Evolutionary conservation across 108 stramenopile genomes (phyloP), one percentile per base, ranked within the genome.

Genomic region (Cyclotella atomus): DNA sequence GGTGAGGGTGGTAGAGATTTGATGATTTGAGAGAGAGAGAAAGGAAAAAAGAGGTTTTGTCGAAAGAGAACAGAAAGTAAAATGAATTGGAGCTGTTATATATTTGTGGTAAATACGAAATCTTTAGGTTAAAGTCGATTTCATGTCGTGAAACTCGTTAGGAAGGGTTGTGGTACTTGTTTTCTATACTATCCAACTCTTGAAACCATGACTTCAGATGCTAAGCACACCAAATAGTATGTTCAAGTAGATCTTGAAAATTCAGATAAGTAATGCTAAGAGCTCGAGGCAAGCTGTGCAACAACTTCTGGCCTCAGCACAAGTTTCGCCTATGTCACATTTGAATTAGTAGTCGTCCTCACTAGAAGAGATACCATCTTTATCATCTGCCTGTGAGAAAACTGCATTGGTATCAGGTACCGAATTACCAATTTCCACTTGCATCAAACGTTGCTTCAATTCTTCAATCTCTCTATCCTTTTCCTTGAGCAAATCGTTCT

Each of bases 381-480:
- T 63, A 28, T 76, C 55, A n/a, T 47, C 28, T 32, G 21, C 29
- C 12, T 19, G 20, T 12, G 35, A 38, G 25, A 23, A 27, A 21
- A 20, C 28, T 28, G 29, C 24, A 45, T 44, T 47, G 24, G 33
- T 34, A 28, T 36, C 28, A n/a, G n/a, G n/a, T n/a, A n/a, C n/a
- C n/a, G n/a, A n/a, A 35, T 17, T 27, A 0, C 54, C 29, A 9
- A 57, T 8, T 28, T 73, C 71, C 17, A 52, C 19, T 38, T 17
- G 17, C 7, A 56, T 38, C 67, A 83, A 47, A 47, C 63, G 77
- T 23, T 33, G 54, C 49, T 60, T 68, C 17, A 77, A 53, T 17
- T 77, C 49, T 23, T 75, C 35, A 45, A 88, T 85, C 53, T 54
- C 60, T 45, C 64, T 35, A 25, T 81, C 84, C 43, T 89, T 86